Evolutionary conservation across 2,329 filamentous ascomycete species (phyloP), one percentile per base, ranked within the genome.

Genomic region (Monosporascus sp.): DNA sequence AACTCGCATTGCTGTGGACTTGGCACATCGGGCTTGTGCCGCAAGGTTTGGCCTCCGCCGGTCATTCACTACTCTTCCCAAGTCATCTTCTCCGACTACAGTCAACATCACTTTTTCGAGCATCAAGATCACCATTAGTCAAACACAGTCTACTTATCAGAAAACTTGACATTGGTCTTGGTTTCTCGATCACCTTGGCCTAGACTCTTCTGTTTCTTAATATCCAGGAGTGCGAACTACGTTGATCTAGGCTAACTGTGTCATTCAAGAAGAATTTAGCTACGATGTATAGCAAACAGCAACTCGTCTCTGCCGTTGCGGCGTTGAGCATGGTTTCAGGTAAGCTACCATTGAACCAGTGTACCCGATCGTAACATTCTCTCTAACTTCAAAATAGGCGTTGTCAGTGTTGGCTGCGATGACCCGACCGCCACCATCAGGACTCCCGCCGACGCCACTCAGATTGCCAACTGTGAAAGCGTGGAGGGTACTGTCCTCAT

Each of bases 401-500:
- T 52, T 48, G 55, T 64, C 44, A 62, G 57, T 51, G 48, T 69
- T n/a, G 49, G 59, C 49, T 74, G 70, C 64, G 65, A 65, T 48
- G 64, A 70, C 55, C 54, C 65, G 50, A 74, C 74, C 18, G 72
- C 74, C 57, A 85, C 81, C 61, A 78, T 90, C 74, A 78, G 79
- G 70, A 85, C 80, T 72, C 80, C 76, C 51, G 81, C 82, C 62
- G 80, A 89, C 67, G 84, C 81, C 53, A 78, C 77, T 18, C 69
- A 68, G 48, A 74, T 93, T 55, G 70, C 79, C 51, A 65, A 68
- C 58, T 96, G 92, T 81, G 68, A 73, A n/a, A 87, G 81, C 52
- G 79, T 89, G 67, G 74, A 81, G 50, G 90, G 88, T 65, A 79
- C 81, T 68, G 76, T 96, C 57, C 78, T 82, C 58, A 79, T 96